Conservation (phyloP, 306 rosid genomes). For the Leucaena leucocephala region DNA sequence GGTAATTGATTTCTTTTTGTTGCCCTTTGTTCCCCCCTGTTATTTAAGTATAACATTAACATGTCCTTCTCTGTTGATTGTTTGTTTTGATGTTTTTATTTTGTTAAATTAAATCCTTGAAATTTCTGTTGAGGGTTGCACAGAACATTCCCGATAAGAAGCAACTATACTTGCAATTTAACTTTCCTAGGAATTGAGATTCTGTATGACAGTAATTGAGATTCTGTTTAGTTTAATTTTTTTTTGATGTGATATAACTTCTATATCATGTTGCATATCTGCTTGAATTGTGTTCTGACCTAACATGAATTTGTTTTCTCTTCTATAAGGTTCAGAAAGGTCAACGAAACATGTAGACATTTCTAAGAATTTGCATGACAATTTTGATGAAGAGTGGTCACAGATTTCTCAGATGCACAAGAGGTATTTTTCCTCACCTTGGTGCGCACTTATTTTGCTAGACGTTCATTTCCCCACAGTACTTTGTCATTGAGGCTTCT, state of each 20-base stretch:
- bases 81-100: too few species aligned
- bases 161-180: too few species aligned
- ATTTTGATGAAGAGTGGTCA: conserved; percentile 73
- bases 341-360: conserved; percentile 48
- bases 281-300: conserved; percentile 11
- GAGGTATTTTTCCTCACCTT: conserved; percentile 49
- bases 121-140: too few species aligned
- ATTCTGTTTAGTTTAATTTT: too few species aligned
- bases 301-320: conserved; percentile 27
- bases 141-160: too few species aligned
- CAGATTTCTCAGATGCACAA: conserved; percentile 54
- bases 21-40: conserved; percentile 2
- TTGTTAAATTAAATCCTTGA: too few species aligned
- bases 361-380: conserved; percentile 44
- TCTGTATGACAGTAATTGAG: too few species aligned
- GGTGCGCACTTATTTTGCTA: conserved; percentile 22
- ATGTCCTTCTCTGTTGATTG: too few species aligned
- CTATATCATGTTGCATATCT: conserved; percentile 9
- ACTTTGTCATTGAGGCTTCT: conserved; percentile 10
- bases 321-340: conserved; percentile 46
- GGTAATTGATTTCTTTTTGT: conserved; percentile 47
- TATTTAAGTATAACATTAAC: too few species aligned
- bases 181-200: too few species aligned
- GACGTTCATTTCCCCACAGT: conserved; percentile 6
- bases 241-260: background rate